Percentiles rank a stretch among this genome's conserved stretches.
These are phyloP conservation scores for Dendrothele bispora DNA, from an alignment of 768 basidiomycete genomes.

Conservation along the genomic window DNA sequence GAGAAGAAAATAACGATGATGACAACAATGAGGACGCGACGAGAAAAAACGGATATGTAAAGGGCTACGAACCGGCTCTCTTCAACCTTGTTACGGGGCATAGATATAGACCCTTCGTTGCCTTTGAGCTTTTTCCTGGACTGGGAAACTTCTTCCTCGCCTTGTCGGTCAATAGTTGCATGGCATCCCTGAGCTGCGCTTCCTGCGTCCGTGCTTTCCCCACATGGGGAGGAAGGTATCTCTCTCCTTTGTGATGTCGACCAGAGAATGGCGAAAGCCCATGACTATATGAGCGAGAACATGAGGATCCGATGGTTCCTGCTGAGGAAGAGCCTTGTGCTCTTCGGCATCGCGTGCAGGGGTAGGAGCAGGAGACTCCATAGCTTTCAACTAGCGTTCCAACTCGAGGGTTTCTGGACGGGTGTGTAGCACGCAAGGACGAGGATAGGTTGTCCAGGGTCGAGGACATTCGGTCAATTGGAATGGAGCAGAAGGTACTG, in stretches of 20 bases:
- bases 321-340: conserved; percentile 16
- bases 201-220: conserved; percentile 51
- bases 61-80: conserved; percentile 76
- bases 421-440: too few relatives aligned
- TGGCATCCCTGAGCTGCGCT: conserved; percentile 59
- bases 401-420: too few relatives aligned
- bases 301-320: conserved; percentile 66
- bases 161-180: conserved; percentile 66
- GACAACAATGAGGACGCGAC: background rate
- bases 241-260: conserved; percentile 67
- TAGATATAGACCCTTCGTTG: conserved; percentile 72
- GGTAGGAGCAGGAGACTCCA: conserved; percentile 57
- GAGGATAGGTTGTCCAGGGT: too few relatives aligned
- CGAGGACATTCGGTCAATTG: too few relatives aligned
- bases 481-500: too few relatives aligned
- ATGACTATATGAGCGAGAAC: conserved; percentile 77
- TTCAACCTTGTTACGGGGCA: conserved; percentile 82
- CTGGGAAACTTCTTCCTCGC: conserved; percentile 60
- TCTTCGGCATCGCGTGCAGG: conserved; percentile 31
- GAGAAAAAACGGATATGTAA: conserved; percentile 9
- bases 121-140: conserved; percentile 57
- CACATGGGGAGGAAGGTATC: conserved; percentile 62
- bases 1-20: too few relatives aligned
- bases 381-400: conserved; percentile 72
- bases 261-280: conserved; percentile 65